phyloP scores from a whole-genome alignment of 1,284 basidiomycete genomes.

The Moesziomyces sp. region DNA sequence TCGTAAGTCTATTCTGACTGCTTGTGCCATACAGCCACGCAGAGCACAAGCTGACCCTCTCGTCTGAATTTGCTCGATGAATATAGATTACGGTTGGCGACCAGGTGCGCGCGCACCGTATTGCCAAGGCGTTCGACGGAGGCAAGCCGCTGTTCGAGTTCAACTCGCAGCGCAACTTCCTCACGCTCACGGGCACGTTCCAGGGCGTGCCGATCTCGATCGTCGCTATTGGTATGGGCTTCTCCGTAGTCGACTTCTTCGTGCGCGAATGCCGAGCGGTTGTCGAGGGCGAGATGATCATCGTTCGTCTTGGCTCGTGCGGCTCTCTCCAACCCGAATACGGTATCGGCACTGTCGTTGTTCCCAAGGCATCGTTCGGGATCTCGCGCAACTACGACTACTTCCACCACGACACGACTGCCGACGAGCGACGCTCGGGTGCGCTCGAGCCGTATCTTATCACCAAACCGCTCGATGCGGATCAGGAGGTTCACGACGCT shows the following conservation, averaged over 20 bases:
- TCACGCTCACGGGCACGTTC: conserved; percentile 82
- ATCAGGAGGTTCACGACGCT: conserved; percentile 71
- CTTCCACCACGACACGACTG: conserved; percentile 51
- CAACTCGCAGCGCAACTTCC: conserved; percentile 79
- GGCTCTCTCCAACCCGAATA: conserved; percentile 76
- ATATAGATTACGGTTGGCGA: conserved; percentile 77
- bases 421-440: conserved; percentile 30
- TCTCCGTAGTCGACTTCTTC: conserved; percentile 76
- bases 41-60: not conserved
- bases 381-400: conserved; percentile 82
- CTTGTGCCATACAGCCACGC: too few relatives aligned
- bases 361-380: conserved; percentile 77
- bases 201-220: conserved; percentile 77
- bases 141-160: conserved; percentile 72
- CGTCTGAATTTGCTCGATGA: not conserved
- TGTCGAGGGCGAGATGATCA: conserved; percentile 78
- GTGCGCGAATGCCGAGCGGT: conserved; percentile 83
- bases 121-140: conserved; percentile 75
- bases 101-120: conserved; percentile 75
- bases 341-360: conserved; percentile 78
- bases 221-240: conserved; percentile 84
- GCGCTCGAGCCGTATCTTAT: conserved; percentile 74
- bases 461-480: conserved; percentile 77
- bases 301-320: conserved; percentile 71
- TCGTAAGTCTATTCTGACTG: conserved; percentile 62